Conservation (phyloP, 2,329 filamentous ascomycete species). For the Anthostomella pinea region DNA sequence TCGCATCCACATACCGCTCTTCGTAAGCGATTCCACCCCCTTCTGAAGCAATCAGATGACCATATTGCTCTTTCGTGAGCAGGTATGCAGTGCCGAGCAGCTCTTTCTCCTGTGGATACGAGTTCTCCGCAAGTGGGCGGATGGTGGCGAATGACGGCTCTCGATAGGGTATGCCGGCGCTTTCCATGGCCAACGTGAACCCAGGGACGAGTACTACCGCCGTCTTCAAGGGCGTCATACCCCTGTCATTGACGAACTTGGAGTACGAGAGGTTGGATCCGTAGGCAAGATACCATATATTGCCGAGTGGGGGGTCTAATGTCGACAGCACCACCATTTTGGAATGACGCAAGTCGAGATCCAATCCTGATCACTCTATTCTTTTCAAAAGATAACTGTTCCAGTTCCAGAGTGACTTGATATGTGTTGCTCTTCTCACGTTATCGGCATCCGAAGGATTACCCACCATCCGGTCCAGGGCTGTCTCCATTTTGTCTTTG, state of each 20-base stretch:
- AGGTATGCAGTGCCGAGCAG: conserved; percentile 10
- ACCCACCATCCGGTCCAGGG: too few relatives aligned
- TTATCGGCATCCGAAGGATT: too few relatives aligned
- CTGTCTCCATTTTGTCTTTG: too few relatives aligned
- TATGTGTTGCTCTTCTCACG: too few relatives aligned
- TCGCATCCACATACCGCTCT: neutral
- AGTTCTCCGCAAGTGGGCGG: neutral
- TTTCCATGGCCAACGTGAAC: conserved; percentile 6
- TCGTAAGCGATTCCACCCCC: conserved; percentile 12
- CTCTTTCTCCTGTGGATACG: neutral
- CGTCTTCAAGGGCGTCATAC: conserved; percentile 2
- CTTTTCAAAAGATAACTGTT: neutral
- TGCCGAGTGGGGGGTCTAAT: neutral
- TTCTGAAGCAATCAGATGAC: conserved; percentile 7
- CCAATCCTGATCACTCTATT: neutral
- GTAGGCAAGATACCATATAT: conserved; percentile 14
- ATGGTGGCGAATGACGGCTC: conserved; percentile 11
- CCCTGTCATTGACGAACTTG: conserved; percentile 9
- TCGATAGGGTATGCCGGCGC: conserved; percentile 10
- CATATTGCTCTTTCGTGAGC: conserved; percentile 7
- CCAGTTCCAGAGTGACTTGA: neutral
- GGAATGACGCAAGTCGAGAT: neutral
- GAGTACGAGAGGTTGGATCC: conserved; percentile 8
- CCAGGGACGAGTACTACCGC: conserved; percentile 2
- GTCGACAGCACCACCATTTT: conserved; percentile 2